Evolutionary conservation across 2,329 filamentous ascomycete species (phyloP).

Genomic region (Ophiocordyceps camponoti-saundersi): DNA sequence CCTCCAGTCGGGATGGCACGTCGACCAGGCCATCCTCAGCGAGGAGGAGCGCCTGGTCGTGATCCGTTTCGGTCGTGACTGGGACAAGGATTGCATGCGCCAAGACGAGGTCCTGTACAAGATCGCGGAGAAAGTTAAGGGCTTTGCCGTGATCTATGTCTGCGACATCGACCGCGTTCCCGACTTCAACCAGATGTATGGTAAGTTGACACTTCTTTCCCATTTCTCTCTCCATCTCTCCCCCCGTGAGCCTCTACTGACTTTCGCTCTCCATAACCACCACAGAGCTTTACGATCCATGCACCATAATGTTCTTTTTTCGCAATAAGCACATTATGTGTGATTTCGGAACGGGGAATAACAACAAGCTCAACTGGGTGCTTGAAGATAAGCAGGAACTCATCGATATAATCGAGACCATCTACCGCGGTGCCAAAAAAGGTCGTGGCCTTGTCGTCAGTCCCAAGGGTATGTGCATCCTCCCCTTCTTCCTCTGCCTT

Average conservation of each 20-base stretch:
- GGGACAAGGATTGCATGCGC: conserved; percentile 53
- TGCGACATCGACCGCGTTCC: conserved; percentile 85
- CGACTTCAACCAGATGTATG: conserved; percentile 94
- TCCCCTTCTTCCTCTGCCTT: not conserved
- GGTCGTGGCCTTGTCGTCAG: conserved; percentile 90
- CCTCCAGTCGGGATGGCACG: conserved; percentile 86
- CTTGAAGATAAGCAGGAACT: conserved; percentile 92
- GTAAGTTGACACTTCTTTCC: conserved; percentile 11
- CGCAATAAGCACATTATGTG: conserved; percentile 99
- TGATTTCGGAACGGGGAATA: conserved; percentile 95
- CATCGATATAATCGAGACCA: conserved; percentile 95
- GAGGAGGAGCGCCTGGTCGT: conserved; percentile 89
- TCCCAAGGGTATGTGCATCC: conserved; percentile 46
- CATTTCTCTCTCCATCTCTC: not conserved
- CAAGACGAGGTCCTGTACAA: conserved; percentile 90
- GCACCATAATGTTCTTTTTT: conserved; percentile 95
- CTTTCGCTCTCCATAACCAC: not conserved
- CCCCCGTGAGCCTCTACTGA: not conserved
- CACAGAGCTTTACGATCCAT: conserved; percentile 62
- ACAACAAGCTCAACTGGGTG: conserved; percentile 96
- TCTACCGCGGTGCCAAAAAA: conserved; percentile 97
- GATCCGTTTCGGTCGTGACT: conserved; percentile 83
- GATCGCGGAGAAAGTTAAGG: conserved; percentile 86
- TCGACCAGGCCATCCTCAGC: conserved; percentile 79
- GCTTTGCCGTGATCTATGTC: conserved; percentile 82